Base-by-base conservation (phyloP, 768 basidiomycete genomes). In the Kwoniella europaea region DNA sequence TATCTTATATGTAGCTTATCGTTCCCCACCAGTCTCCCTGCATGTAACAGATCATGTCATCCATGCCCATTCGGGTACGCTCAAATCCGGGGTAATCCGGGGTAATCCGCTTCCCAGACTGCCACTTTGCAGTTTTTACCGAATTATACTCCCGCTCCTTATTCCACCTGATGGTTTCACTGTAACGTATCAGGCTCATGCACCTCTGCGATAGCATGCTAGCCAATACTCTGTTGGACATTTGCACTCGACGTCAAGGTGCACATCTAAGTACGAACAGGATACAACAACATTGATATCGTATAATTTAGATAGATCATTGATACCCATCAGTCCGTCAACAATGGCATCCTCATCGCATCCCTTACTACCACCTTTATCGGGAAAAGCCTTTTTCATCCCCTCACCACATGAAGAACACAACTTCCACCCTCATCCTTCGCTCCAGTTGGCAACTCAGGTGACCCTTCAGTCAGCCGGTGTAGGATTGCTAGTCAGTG, bases 401-500 rank as follows among this genome's bases (percentile, higher is more conserved):
- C 79, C 69, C 18, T 78, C 82, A 16, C 62, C 77, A 5, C 42
- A 67, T 35, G 82, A 81, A 71, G 72, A 71, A 20, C 70, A 70
- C 62, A 65, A 73, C 24, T 83, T 79, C 67, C 77, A 78, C 62
- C 78, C 82, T 16, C 77, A 82, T 41, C 69, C 79, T 15, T 69
- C 78, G 27, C 60, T 82, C 44, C 60, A 69, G 42, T 63, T 77
- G 42, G 84, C 84, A 27, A 76, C 81, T 15, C 74, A 74, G 55
- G 82, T 82, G 10, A 84, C 82, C 6, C 50, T 80, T 13, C 82
- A 84, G 61, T 75, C 74, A 29, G 84, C 83, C 15, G 85, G 81
- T 58, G 85, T 86, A 12, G 86, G 86, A 5, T 73, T 86, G 61
- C 76, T 86, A 56, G 82, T 85, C 69, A 84, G 82, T 75, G 85